Base-by-base conservation (phyloP, 148 eudicot species). In the Rhododendron henanense region DNA sequence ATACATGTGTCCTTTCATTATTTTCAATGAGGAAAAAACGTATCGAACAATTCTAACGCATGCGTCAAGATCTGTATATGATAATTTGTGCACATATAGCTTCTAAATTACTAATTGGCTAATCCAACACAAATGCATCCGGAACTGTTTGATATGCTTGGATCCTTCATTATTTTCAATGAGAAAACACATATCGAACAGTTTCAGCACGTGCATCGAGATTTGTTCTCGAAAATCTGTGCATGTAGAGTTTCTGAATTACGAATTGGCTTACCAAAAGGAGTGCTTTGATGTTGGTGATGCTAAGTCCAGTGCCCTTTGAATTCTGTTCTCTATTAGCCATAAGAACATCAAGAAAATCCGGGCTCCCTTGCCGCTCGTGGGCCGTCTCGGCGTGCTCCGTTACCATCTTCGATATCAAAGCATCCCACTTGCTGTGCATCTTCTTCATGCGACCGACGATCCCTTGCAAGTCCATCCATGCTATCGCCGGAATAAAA, bases 401-500 rank as follows among this genome's bases (percentile, higher is more conserved):
- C 51, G 77, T 88, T 1, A 89, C 16, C 90, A 89, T 87, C 81
- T 41, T 86, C 1, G 81, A 51, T 7, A 88, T 25, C 33, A 90
- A 81, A 0, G 6, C 80, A 69, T 90, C 91, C 31, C 86, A 69
- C 39, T 69, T 88, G 81, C 51, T 81, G 39, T 88, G 92, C 59
- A 86, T 83, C 10, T 44, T 21, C 63, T 88, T 88, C 91, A 90
- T 90, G 31, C 88, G 87, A 7, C 79, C 44, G 74, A 86, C 88
- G 18, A 88, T 84, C 14, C 89, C 89, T 51, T 88, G 87, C 83
- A 88, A 19, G 79, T 88, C 89, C 87, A 88, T 85, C 90, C 90
- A 88, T 14, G 85, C 80, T 0, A 88, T 78, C 18, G 85, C 67
- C 0, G 89, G 87, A 21, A 88, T 88, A 44, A 85, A 88, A 53